Conservation (phyloP, 495 filamentous ascomycete species). For the Monascus purpureus region DNA sequence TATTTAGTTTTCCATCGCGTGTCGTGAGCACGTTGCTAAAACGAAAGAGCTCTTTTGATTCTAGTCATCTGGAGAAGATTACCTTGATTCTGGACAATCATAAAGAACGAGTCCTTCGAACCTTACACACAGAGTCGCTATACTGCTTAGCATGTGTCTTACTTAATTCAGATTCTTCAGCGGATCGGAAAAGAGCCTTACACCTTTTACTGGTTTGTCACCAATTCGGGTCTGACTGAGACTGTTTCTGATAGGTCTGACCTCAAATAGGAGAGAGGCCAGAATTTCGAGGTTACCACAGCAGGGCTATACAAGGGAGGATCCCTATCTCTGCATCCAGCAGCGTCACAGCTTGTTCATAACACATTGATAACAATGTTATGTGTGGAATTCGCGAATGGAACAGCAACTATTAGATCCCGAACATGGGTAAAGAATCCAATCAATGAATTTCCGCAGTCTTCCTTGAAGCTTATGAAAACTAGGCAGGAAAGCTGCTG, state of each 20-base stretch:
- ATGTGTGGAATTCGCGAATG: not conserved
- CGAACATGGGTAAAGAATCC: slow-evolving; percentile 7
- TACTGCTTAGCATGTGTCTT: not conserved
- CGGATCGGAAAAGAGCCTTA: not conserved
- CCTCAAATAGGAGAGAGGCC: not conserved
- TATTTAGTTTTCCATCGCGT: not conserved
- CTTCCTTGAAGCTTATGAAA: slow-evolving; percentile 1
- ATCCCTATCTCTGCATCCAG: not conserved
- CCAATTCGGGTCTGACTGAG: not conserved
- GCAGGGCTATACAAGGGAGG: not conserved
- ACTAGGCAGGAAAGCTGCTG: slow-evolving; percentile 9
- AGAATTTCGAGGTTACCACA: not conserved
- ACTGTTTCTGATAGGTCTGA: not conserved
- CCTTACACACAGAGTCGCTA: not conserved
- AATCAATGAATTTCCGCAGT: not conserved
- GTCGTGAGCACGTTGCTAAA: not conserved
- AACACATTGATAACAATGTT: not conserved
- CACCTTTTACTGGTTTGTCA: not conserved
- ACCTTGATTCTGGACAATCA: not conserved
- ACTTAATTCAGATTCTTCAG: not conserved
- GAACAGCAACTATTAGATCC: not conserved
- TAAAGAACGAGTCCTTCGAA: not conserved
- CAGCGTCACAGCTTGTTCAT: not conserved
- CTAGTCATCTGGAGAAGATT: not conserved
- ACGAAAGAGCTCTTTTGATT: not conserved